A percentile compares a stretch with the other conserved stretches of the same genome.
Conservation (phyloP, 2,329 filamentous ascomycete genomes). For the Colletotrichum tanaceti region DNA sequence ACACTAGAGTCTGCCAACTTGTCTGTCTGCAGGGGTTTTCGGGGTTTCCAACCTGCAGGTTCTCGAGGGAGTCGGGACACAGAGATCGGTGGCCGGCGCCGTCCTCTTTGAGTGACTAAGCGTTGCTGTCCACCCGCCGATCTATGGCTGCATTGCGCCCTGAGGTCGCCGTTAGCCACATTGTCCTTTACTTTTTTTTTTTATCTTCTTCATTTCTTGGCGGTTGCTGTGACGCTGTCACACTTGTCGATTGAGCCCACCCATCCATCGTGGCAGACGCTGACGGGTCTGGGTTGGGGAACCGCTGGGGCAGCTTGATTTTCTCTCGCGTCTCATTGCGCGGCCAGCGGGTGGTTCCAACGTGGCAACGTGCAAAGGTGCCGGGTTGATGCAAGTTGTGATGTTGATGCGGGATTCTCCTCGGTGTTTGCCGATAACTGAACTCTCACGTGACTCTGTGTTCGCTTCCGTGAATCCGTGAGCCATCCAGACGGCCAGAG, state of each 20-base stretch:
- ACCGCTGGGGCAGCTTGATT: background rate
- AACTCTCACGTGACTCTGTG: too few species aligned
- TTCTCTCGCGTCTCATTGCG: constrained; percentile 26
- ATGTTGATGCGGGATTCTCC: background rate
- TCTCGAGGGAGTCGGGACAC: background rate
- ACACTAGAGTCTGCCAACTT: background rate
- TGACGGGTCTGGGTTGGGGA: constrained; percentile 1
- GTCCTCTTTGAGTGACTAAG: constrained; percentile 20
- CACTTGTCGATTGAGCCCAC: background rate
- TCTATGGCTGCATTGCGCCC: constrained; percentile 29
- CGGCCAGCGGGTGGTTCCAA: constrained; percentile 28
- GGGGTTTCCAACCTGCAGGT: background rate
- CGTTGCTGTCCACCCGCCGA: background rate
- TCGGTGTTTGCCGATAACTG: background rate
- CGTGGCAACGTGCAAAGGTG: background rate
- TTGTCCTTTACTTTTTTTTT: too few species aligned
- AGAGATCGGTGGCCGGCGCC: constrained; percentile 15
- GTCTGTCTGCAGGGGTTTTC: too few species aligned
- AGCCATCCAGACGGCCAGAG: too few species aligned
- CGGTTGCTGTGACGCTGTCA: too few species aligned
- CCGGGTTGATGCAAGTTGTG: constrained; percentile 34
- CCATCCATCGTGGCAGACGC: constrained; percentile 15
- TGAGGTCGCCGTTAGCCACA: background rate
- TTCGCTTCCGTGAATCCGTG: background rate
- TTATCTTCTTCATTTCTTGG: too few species aligned